Evolutionary conservation across 148 eudicot species (phyloP), one percentile per base, ranked within the genome.

Genomic region (Talinum fruticosum): DNA sequence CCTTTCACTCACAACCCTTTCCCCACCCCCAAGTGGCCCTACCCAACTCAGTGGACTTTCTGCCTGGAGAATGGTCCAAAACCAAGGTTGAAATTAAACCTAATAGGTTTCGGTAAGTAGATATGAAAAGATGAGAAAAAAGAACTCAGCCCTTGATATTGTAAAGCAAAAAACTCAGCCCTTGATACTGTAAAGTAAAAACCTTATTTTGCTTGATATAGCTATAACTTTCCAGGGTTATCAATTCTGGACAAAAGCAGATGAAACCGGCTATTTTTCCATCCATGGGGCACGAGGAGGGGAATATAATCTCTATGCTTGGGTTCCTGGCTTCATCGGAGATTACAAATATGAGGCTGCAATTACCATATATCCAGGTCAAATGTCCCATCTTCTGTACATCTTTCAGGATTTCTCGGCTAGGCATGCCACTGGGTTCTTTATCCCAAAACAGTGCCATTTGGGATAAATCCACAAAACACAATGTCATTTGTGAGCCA

Each of bases 161-260:
- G 10, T 4, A 5, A 41, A 41, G 45, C 10, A 41, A 41, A 51
- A n/a, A 59, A 6, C 64, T 59, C 13, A 24, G 28, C 4, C 57
- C n/a, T 51, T 16, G 57, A 2, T 51, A 8, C 7, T 12, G 18
- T 5, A 51, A 16, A 19, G 23, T 16, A 2, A 16, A 51, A 15
- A 51, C 57, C 57, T 19, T n/a, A 23, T 23, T 24, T 59, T 6
- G 65, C 29, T 51, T 16, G 41, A 23, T 54, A 21, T 34, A 37
- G n/a, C n/a, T 49, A 16, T 69, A 21, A 49, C 59, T 72, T 26
- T 45, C 19, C 86, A 93, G 98, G 94, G 88, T 41, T 91, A 91
- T 75, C 99, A 96, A 72, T 96, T 93, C 64, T 96, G 99, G 99
- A 86, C 88, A 13, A 89, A 67, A 77, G 76, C 95, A 23, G 91